These are phyloP conservation scores for Phaeosphaeria sp. DNA, from an alignment of 2,329 filamentous ascomycete genomes.

Conservation along the genomic window DNA sequence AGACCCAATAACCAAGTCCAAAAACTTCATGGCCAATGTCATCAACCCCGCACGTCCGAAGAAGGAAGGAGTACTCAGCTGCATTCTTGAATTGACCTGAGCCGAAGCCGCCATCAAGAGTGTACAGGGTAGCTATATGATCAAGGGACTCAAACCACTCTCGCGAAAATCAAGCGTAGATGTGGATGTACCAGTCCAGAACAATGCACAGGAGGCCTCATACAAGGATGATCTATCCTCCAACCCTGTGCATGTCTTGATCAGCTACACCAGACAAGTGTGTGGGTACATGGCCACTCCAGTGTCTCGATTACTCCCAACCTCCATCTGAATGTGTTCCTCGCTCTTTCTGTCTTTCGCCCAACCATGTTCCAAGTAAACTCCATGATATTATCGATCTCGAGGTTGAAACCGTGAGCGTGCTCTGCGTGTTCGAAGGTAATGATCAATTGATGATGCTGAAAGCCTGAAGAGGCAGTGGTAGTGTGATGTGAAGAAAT, in stretches of 20 bases:
- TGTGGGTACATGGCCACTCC: background rate
- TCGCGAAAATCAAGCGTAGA: background rate
- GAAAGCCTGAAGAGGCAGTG: background rate
- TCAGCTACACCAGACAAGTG: conserved; percentile 10
- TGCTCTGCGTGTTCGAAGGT: conserved; percentile 7
- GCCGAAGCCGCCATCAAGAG: conserved; percentile 11
- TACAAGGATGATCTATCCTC: conserved; percentile 19
- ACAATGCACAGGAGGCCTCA: conserved; percentile 12
- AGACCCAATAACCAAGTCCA: conserved; percentile 9
- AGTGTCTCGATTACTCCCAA: conserved; percentile 10
- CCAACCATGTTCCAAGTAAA: conserved; percentile 2
- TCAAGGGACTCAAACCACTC: background rate
- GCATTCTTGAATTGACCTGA: conserved; percentile 17
- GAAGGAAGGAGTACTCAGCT: conserved; percentile 5
- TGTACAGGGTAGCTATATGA: conserved; percentile 6
- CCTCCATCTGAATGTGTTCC: conserved; percentile 7
- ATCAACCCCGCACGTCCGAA: no score
- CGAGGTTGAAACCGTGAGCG: conserved; percentile 3
- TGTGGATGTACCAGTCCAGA: background rate
- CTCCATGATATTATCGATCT: background rate
- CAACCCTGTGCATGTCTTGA: conserved; percentile 14
- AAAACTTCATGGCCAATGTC: no score
- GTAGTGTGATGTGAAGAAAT: background rate
- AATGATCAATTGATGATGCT: background rate
- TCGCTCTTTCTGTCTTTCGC: conserved; percentile 8